phyloP scores from a whole-genome alignment of 495 filamentous ascomycete species.

The Xeromyces bisporus region DNA sequence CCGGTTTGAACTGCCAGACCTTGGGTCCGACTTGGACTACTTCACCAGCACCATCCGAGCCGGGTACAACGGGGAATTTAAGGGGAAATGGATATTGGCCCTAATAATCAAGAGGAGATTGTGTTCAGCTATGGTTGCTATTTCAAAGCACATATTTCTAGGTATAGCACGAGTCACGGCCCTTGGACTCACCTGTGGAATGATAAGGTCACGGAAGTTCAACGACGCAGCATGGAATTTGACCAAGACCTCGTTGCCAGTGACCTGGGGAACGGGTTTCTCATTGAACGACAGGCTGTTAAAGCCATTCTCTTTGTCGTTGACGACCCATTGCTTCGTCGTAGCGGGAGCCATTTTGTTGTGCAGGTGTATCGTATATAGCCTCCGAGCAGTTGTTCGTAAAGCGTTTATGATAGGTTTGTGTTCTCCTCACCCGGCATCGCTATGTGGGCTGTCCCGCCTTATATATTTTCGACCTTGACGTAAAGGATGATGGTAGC shows the following conservation, averaged over 20 bases:
- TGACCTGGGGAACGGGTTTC: slow-evolving; percentile 39
- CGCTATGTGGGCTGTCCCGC: too few relatives aligned
- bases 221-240: slow-evolving; percentile 58
- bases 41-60: slow-evolving; percentile 64
- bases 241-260: slow-evolving; percentile 60
- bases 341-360: slow-evolving; percentile 30
- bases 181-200: slow-evolving; percentile 36
- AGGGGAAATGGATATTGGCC: slow-evolving; percentile 52
- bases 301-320: slow-evolving; percentile 37
- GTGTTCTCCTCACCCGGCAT: too few relatives aligned
- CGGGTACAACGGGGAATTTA: slow-evolving; percentile 41
- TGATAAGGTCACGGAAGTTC: slow-evolving; percentile 71
- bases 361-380: too few relatives aligned
- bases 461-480: too few relatives aligned
- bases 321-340: slow-evolving; percentile 50
- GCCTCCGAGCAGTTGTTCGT: too few relatives aligned
- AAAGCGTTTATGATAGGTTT: too few relatives aligned
- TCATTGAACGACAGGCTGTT: slow-evolving; percentile 41
- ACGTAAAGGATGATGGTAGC: too few relatives aligned
- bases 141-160: slow-evolving; percentile 42
- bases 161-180: slow-evolving; percentile 31
- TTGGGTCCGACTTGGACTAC: slow-evolving; percentile 50
- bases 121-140: slow-evolving; percentile 8
- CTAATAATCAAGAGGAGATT: too few relatives aligned
- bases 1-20: slow-evolving; percentile 49